Conservation (phyloP, 257 asterid genomes). For the Przewalskia tangutica region DNA sequence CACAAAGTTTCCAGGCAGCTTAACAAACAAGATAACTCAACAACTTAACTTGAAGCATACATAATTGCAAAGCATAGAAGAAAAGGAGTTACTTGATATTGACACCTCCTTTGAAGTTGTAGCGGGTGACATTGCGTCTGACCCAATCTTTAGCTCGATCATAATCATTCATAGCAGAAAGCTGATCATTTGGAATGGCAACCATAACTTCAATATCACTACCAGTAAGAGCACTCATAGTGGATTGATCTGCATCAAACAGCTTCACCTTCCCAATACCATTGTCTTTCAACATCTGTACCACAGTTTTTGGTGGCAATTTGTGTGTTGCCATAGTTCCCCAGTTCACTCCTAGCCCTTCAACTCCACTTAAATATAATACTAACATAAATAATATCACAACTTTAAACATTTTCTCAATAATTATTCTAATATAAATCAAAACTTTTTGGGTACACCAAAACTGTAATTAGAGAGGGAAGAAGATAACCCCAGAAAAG, state of each 20-base stretch:
- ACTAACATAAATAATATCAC: neutral
- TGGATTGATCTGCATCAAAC: slow-evolving; percentile 55
- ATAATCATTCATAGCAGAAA: slow-evolving; percentile 41
- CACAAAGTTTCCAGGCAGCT: neutral
- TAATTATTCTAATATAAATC: too few relatives aligned
- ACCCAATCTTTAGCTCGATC: slow-evolving; percentile 65
- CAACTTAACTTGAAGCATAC: too few relatives aligned
- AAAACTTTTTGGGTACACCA: too few relatives aligned
- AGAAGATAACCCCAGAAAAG: neutral
- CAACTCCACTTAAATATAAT: neutral
- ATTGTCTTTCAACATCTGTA: slow-evolving; percentile 48
- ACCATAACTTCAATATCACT: slow-evolving; percentile 64
- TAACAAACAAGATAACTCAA: neutral
- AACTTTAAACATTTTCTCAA: neutral
- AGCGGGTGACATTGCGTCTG: slow-evolving; percentile 45
- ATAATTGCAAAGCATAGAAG: neutral
- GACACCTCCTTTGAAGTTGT: slow-evolving; percentile 61
- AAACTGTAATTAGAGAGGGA: neutral
- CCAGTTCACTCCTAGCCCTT: slow-evolving; percentile 70
- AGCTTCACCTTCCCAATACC: slow-evolving; percentile 62
- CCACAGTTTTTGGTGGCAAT: slow-evolving; percentile 55
- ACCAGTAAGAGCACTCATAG: slow-evolving; percentile 63
- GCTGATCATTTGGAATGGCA: slow-evolving; percentile 73
- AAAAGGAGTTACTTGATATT: slow-evolving; percentile 37
- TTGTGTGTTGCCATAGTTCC: slow-evolving; percentile 72